Base-by-base conservation (phyloP, 768 basidiomycete genomes). In the Coprinellus micaceus region DNA sequence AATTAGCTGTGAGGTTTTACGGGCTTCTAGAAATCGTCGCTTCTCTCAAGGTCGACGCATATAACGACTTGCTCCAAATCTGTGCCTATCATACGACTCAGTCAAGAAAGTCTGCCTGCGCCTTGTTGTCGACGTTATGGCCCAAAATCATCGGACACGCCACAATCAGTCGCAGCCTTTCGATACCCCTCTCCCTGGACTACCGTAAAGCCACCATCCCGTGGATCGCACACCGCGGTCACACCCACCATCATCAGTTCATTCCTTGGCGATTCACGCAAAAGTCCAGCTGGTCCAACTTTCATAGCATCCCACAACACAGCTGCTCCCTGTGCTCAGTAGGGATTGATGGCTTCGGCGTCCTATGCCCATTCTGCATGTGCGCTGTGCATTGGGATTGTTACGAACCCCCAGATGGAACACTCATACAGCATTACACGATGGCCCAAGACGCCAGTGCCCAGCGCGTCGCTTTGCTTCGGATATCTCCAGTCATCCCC, bases 301-400 rank as follows among this genome's bases (percentile, higher is more conserved):
- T 68, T 62, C 70, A 47, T 60, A 72, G 64, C 21, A 49, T 66
- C 36, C 69, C 77, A 24, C 71, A 74, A 17, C 66, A 71, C 45
- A 71, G 76, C 30, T 94, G 91, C 64, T 73, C 76, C 12, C 77
- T 76, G 15, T 93, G 89, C 63, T 66, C 70, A 13, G 74, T 71
- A 24, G 60, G 69, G 12, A 79, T 92, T 43, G 65, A 67, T 40
- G 89, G 85, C n/a, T 89, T 88, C 63, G 87, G 84, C 4, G 71
- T 94, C 5, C 67, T 85, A 11, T 93, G 91, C 63, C 78, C 86
- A 0, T 77, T 85, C 48, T 91, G 91, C 68, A 74, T 80, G 66
- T 86, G 83, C 57, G 71, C 77, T 1, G 81, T 89, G 6, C 91
- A 94, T 67, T 82, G 90, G 56, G 83, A 85, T 60, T 94, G 91